Base-by-base conservation (phyloP, 306 rosid species). In the Rosa rugosa region DNA sequence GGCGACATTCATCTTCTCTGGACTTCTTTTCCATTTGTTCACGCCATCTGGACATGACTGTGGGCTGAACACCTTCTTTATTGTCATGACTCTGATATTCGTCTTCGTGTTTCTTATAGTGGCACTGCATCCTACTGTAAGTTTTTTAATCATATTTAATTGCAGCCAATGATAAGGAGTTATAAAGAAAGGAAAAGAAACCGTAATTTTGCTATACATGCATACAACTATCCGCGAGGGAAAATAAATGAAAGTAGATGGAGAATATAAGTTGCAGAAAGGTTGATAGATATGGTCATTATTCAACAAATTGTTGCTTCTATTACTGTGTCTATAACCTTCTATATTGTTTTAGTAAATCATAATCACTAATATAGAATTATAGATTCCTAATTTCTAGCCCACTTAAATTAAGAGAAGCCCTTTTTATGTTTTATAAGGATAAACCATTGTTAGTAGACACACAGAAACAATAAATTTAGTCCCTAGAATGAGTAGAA, bases 11-110 rank as follows among this genome's bases (percentile, higher is more conserved):
- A 96, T 82, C 75, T 93, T 90, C 80, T 91, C 98, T 25, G 99
- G 99, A 76, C 84, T 93, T 88, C 94, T 93, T 77, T 93, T 90
- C 86, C 98, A 93, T 84, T 91, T 85, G 84, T 96, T 96, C 91
- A 86, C 97, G 0, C 91, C 94, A 75, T 91, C 99, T 80, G 99
- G 98, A 75, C 97, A 93, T 69, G 99, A 96, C 73, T 96, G 99
- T 57, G 97, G 97, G 66, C 88, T 93, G 84, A 96, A 96, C 89
- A 81, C 93, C 87, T 93, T 93, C 75, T 93, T 96, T 51, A 96
- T 96, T 75, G 82, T 92, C 42, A 84, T 81, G 89, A 84, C 97
- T 80, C 81, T 96, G 72, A 86, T 93, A 69, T 80, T 88, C 3
- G 92, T 84, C 23, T 86, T 93, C 59, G 54, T 89, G 83, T 96